Evolutionary conservation across 805 yeast genomes (phyloP), one percentile per base, ranked within the genome.

Genomic region (Wickerhamiella galacta): DNA sequence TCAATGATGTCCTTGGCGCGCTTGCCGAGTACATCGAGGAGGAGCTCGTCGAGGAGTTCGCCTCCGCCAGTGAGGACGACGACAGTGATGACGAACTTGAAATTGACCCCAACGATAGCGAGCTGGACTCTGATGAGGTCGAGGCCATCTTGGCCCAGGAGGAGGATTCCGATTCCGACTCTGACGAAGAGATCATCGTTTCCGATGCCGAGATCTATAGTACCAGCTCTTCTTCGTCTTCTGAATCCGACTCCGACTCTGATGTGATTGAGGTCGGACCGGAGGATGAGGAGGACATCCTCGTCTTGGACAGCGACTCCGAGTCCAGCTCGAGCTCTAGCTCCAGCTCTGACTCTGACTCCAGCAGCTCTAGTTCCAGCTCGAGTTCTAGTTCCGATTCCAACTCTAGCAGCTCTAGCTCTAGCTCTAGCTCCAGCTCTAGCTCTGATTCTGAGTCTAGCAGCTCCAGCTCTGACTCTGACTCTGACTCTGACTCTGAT

Each of bases 21-120:
- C 41, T 46, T 25, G 38, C 43, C 17, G 47, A 43, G 41, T 39
- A 41, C 24, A 43, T 46, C 26, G 44, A 42, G 39, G 41, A 37
- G 25, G 39, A 40, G 35, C 31, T 35, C 28, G 43, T 33, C 17
- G 38, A 35, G 31, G 40, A 30, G 25, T 29, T 39, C 16, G 41
- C 38, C 21, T 31, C 31, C 30, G 37, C 37, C 16, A 38, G 36
- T 31, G 31, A 34, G 18, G 36, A 26, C 23, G 21, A 31, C 10
- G 15, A 26, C 16, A 29, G 28, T 27, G 15, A 4, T 17, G 29
- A 19, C 11, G 38, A 40, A 34, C 35, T 36, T 16, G 44, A 37
- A 29, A 30, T 37, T 20, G 40, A 37, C 24, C 29, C 33, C 19
- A 37, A 37, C 30, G 40, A 34, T 30, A 31, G 36, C 36, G 40